Evolutionary conservation across 2,329 filamentous ascomycete genomes (phyloP).

Genomic region (Colletotrichum costaricense): DNA sequence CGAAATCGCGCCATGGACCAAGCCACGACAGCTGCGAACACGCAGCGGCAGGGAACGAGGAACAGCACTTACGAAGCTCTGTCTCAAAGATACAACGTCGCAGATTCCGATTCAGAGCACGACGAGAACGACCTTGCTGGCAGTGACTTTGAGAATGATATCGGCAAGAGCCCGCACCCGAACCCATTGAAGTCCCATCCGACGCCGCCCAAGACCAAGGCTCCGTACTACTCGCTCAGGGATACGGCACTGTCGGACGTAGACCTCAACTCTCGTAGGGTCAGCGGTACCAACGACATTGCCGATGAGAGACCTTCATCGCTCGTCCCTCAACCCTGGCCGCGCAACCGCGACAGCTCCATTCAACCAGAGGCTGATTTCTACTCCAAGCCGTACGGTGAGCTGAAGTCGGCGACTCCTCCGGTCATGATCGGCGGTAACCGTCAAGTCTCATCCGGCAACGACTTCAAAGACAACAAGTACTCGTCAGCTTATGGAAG

Average conservation of each 20-base stretch:
- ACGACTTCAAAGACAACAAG: constrained; percentile 58
- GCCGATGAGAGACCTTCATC: constrained; percentile 49
- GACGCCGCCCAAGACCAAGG: constrained; percentile 41
- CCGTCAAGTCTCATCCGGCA: constrained; percentile 69
- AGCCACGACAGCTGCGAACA: constrained; percentile 43
- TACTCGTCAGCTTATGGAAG: constrained; percentile 51
- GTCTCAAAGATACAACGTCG: constrained; percentile 55
- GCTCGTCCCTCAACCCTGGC: constrained; percentile 30
- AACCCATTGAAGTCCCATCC: constrained; percentile 68
- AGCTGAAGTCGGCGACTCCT: constrained; percentile 63
- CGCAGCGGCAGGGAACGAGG: constrained; percentile 44
- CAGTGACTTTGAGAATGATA: constrained; percentile 41
- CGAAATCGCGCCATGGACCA: constrained; percentile 56
- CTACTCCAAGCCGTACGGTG: constrained; percentile 69
- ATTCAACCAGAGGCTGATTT: constrained; percentile 63
- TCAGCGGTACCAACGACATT: constrained; percentile 58
- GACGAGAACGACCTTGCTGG: constrained; percentile 45
- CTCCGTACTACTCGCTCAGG: constrained; percentile 43
- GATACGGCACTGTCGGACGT: constrained; percentile 56
- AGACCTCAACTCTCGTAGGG: constrained; percentile 55
- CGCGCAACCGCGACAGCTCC: constrained; percentile 54
- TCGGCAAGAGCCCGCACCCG: constrained; percentile 48
- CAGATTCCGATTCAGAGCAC: constrained; percentile 52
- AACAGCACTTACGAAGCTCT: constrained; percentile 57
- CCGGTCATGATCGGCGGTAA: constrained; percentile 62